These are phyloP conservation scores for Perkinsus marinus DNA, from an alignment of 169 alveolate species.

Conservation along the genomic window DNA sequence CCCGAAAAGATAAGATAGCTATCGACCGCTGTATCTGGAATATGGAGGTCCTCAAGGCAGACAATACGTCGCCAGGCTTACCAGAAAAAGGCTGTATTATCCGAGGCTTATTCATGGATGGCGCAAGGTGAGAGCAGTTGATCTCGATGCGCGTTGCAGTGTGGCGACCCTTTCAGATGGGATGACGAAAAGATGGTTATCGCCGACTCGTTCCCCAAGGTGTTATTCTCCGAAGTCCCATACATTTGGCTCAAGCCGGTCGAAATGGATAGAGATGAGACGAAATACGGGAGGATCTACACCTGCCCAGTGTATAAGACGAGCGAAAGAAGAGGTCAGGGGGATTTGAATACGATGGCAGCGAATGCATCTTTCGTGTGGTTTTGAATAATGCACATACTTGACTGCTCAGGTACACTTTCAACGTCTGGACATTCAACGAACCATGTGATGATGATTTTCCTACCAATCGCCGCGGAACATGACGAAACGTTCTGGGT, in stretches of 20 bases:
- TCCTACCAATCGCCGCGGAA: constrained; percentile 53
- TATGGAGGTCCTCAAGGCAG: constrained; percentile 37
- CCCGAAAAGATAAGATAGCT: constrained; percentile 67
- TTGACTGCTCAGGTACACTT: constrained; percentile 69
- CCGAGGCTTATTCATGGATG: constrained; percentile 75
- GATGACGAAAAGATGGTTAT: constrained; percentile 31
- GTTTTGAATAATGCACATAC: not conserved
- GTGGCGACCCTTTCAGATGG: constrained; percentile 5
- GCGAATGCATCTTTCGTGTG: not conserved
- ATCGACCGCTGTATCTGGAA: constrained; percentile 69
- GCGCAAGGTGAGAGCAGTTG: constrained; percentile 75
- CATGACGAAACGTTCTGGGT: constrained; percentile 72
- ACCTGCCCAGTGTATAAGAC: constrained; percentile 60
- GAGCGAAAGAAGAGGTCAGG: constrained; percentile 51
- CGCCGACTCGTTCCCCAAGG: constrained; percentile 39
- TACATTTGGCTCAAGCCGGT: constrained; percentile 48
- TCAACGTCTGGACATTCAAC: constrained; percentile 81
- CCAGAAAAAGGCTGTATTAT: constrained; percentile 72
- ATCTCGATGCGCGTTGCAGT: constrained; percentile 42
- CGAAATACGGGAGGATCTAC: constrained; percentile 33
- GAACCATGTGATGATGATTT: constrained; percentile 67
- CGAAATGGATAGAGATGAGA: constrained; percentile 14
- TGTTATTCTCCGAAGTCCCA: constrained; percentile 17
- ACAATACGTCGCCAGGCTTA: constrained; percentile 17
- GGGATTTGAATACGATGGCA: not conserved